Conservation (phyloP, 2,329 filamentous ascomycete species). For the Apiospora arundinis region DNA sequence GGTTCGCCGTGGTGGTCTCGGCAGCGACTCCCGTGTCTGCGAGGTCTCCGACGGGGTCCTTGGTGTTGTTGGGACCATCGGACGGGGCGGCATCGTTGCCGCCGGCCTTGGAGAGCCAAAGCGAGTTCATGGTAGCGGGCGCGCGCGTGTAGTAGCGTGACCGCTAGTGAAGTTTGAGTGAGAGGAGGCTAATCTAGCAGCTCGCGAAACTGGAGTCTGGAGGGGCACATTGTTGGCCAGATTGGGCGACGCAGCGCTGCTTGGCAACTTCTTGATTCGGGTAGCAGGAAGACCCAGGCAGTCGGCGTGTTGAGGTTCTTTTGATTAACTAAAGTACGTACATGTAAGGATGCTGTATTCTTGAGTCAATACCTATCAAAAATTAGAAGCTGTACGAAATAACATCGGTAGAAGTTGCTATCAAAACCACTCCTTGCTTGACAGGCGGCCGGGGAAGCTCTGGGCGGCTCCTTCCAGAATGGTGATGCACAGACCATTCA, state of each 20-base stretch:
- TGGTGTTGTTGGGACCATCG: conserved; percentile 33
- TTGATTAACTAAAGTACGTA: neutral
- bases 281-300: neutral
- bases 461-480: too few species aligned
- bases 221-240: neutral
- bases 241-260: neutral
- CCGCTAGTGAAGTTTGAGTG: conserved; percentile 14
- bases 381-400: neutral
- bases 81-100: conserved; percentile 33
- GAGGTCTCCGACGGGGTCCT: conserved; percentile 36
- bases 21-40: conserved; percentile 40
- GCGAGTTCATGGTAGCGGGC: conserved; percentile 49
- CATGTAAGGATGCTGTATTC: too few species aligned
- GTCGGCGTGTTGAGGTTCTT: neutral
- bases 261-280: neutral
- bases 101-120: conserved; percentile 48
- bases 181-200: conserved; percentile 10
- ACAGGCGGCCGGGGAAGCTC: neutral
- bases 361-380: neutral
- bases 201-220: conserved; percentile 14
- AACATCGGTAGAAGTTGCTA: neutral
- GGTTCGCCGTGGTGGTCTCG: conserved; percentile 34
- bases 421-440: neutral
- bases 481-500: neutral
- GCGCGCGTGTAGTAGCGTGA: conserved; percentile 14